Percentiles rank a stretch among this genome's conserved stretches.
phyloP scores from a whole-genome alignment of 768 basidiomycete genomes.

The Hebeloma cylindrosporum region DNA sequence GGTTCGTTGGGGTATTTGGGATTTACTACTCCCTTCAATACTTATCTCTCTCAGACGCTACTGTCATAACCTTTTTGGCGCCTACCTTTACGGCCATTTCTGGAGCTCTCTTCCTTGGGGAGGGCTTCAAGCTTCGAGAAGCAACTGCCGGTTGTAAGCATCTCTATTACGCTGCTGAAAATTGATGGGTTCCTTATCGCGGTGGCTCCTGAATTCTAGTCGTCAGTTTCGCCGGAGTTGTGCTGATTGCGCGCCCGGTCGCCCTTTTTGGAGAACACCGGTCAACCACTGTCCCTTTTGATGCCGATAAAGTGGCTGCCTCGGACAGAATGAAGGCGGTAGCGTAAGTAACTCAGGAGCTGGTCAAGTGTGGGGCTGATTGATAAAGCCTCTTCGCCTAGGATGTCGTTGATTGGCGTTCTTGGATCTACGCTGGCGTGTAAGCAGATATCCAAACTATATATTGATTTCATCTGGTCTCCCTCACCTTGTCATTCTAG shows the following conservation, averaged over 20 bases:
- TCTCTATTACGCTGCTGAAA: background rate
- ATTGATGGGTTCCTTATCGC: background rate
- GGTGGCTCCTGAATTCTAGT: slow-evolving; percentile 35
- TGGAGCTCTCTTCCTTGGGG: slow-evolving; percentile 57
- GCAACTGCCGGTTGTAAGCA: slow-evolving; percentile 46
- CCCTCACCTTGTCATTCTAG: slow-evolving; percentile 18
- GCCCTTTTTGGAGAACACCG: slow-evolving; percentile 61
- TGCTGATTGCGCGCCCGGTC: slow-evolving; percentile 78
- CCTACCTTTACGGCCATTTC: slow-evolving; percentile 66
- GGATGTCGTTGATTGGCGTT: slow-evolving; percentile 59
- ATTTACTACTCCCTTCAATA: slow-evolving; percentile 71
- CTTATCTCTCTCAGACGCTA: slow-evolving; percentile 76
- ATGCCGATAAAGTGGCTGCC: slow-evolving; percentile 28
- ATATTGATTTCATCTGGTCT: background rate
- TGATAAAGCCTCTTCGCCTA: no score
- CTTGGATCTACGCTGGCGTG: slow-evolving; percentile 67
- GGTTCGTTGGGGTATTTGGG: slow-evolving; percentile 72
- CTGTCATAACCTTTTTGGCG: slow-evolving; percentile 71
- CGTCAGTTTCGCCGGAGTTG: slow-evolving; percentile 69
- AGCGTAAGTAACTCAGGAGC: slow-evolving; percentile 34
- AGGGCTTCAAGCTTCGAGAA: slow-evolving; percentile 55
- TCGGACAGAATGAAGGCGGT: slow-evolving; percentile 58
- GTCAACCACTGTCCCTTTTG: slow-evolving; percentile 18
- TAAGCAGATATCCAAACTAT: no score
- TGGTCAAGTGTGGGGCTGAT: no score